A percentile compares a stretch with the other conserved stretches of the same genome.
Conservation (phyloP, 2,329 filamentous ascomycete species). For the Malbranchea cinnamomea region DNA sequence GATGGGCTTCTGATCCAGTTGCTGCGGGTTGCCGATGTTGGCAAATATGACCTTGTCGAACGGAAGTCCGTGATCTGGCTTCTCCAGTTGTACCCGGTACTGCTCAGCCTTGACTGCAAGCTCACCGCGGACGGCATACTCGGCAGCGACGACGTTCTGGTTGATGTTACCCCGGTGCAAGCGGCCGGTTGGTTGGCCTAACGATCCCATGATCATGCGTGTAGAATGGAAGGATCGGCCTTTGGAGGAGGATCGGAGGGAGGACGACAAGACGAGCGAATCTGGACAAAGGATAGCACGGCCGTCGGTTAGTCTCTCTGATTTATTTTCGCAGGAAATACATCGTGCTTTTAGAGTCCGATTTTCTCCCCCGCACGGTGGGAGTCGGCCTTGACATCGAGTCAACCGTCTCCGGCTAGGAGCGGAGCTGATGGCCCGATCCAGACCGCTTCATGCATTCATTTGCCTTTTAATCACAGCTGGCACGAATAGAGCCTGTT, state of each 20-base stretch:
- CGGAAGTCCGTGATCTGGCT: slow-evolving; percentile 40
- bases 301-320: too few species aligned
- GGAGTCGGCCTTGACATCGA: too few species aligned
- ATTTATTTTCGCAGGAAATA: too few species aligned
- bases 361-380: too few species aligned
- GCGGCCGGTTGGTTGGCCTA: slow-evolving; percentile 23
- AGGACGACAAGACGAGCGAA: neutral
- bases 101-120: slow-evolving; percentile 86
- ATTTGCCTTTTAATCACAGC: too few species aligned
- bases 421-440: too few species aligned
- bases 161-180: slow-evolving; percentile 84
- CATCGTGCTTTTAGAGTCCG: too few species aligned
- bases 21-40: slow-evolving; percentile 98
- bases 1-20: slow-evolving; percentile 96
- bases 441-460: too few species aligned
- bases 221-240: too few species aligned
- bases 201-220: slow-evolving; percentile 10
- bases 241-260: neutral
- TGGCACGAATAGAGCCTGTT: too few species aligned
- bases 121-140: slow-evolving; percentile 95
- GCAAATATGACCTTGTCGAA: slow-evolving; percentile 88
- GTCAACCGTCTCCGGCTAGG: too few species aligned
- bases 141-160: slow-evolving; percentile 66
- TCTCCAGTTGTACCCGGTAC: slow-evolving; percentile 57
- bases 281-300: neutral